These are phyloP conservation scores for Viola odorata DNA, from an alignment of 345 rosid species.

Conservation along the genomic window DNA sequence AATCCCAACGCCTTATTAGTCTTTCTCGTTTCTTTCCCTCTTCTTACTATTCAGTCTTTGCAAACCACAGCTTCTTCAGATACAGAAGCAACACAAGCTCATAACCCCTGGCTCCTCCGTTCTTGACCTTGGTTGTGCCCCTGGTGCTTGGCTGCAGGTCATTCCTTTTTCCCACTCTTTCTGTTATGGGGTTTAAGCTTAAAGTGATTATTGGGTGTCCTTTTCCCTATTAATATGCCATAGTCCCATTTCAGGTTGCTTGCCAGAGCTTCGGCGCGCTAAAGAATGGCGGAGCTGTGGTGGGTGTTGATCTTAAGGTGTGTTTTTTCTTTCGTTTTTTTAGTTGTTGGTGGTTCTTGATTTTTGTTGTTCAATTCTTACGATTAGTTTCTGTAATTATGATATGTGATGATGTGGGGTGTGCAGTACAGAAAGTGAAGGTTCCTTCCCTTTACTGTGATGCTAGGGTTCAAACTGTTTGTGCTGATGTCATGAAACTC, in stretches of 20 bases:
- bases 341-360: neutral
- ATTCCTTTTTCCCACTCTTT: neutral
- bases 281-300: slow-evolving; percentile 70
- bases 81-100: slow-evolving; percentile 74
- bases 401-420: slow-evolving; percentile 19
- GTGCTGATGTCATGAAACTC: slow-evolving; percentile 70
- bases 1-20: too few species aligned
- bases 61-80: slow-evolving; percentile 69
- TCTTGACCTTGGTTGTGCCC: slow-evolving; percentile 97
- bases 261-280: slow-evolving; percentile 86
- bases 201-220: neutral
- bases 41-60: neutral
- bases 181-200: neutral
- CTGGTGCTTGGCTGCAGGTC: slow-evolving; percentile 99
- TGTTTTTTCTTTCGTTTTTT: slow-evolving; percentile 9
- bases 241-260: slow-evolving; percentile 60
- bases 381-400: slow-evolving; percentile 13
- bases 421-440: slow-evolving; percentile 88
- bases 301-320: slow-evolving; percentile 91
- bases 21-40: neutral
- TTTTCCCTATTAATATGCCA: slow-evolving; percentile 1
- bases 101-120: slow-evolving; percentile 78
- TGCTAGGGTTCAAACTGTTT: slow-evolving; percentile 68
- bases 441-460: slow-evolving; percentile 84
- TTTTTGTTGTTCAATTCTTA: neutral